phyloP scores from a whole-genome alignment of 1,284 basidiomycete species.

The Puccinia hordei region DNA sequence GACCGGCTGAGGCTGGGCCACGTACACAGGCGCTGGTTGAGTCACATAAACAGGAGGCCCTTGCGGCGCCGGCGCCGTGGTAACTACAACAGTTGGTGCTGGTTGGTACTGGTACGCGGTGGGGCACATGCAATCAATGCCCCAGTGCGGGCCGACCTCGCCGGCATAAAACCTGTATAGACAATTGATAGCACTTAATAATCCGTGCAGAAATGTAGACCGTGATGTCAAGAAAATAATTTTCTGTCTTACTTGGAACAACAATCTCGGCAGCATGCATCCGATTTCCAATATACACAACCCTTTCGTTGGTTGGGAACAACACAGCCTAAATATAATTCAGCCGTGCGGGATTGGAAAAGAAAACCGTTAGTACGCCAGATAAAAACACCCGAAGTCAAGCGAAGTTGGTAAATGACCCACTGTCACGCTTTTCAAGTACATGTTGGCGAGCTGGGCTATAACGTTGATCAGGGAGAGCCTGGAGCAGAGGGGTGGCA shows the following conservation, averaged over 20 bases:
- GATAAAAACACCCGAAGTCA: neutral
- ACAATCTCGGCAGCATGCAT: neutral
- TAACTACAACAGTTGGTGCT: neutral
- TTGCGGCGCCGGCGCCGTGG: neutral
- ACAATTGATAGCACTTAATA: neutral
- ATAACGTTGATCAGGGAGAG: neutral
- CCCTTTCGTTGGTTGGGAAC: neutral
- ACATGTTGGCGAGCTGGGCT: neutral
- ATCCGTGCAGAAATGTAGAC: too few species aligned
- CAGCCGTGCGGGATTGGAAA: too few species aligned
- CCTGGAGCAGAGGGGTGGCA: neutral
- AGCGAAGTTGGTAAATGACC: neutral
- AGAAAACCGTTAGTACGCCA: too few species aligned
- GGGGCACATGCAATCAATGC: neutral
- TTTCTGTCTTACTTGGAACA: neutral
- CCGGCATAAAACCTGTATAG: neutral
- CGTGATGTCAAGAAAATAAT: too few species aligned
- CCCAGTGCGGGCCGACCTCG: neutral
- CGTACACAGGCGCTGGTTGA: neutral
- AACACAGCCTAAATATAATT: neutral
- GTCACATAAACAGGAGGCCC: neutral
- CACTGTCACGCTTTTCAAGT: neutral
- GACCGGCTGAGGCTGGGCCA: neutral
- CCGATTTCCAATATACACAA: neutral
- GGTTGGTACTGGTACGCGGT: neutral